Conservation (phyloP, 2,329 filamentous ascomycete genomes). For the Cytospora leucostoma region DNA sequence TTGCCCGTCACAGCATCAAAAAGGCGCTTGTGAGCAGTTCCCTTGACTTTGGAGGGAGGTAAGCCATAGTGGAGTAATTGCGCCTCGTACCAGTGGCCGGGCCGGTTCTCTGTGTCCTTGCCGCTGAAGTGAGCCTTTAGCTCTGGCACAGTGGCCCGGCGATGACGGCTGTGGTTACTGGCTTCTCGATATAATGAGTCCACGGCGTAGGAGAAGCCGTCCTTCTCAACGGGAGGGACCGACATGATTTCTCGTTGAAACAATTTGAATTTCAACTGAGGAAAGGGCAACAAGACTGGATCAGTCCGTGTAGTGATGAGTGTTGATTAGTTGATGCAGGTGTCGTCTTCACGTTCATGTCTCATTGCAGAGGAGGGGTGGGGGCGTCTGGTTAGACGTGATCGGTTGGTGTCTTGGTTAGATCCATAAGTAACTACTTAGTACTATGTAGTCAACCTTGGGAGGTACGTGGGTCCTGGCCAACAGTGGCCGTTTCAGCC, state of each 20-base stretch:
- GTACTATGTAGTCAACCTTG: too few species aligned
- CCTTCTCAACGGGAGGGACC: conserved; percentile 35
- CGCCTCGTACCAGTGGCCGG: conserved; percentile 63
- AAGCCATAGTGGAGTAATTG: conserved; percentile 65
- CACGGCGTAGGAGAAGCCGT: conserved; percentile 45
- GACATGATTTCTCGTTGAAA: conserved; percentile 22
- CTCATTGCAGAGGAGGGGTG: not conserved
- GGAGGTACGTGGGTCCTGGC: too few species aligned
- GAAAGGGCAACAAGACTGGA: not conserved
- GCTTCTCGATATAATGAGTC: conserved; percentile 48
- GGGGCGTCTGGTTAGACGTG: too few species aligned
- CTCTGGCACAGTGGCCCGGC: conserved; percentile 46
- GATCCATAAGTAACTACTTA: too few species aligned
- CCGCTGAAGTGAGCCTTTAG: conserved; percentile 48
- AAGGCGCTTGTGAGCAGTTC: conserved; percentile 59
- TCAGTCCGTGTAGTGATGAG: not conserved
- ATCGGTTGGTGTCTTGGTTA: too few species aligned
- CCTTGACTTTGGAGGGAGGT: conserved; percentile 56
- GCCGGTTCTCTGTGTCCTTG: conserved; percentile 47
- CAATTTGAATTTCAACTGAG: not conserved
- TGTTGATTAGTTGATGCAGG: not conserved
- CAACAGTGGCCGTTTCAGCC: too few species aligned
- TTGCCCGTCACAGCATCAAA: conserved; percentile 54
- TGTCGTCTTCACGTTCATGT: not conserved
- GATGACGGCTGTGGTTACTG: conserved; percentile 46